Base-by-base conservation (phyloP, 139 green algal genomes). In the Chlamydomonas sphaeroides region DNA sequence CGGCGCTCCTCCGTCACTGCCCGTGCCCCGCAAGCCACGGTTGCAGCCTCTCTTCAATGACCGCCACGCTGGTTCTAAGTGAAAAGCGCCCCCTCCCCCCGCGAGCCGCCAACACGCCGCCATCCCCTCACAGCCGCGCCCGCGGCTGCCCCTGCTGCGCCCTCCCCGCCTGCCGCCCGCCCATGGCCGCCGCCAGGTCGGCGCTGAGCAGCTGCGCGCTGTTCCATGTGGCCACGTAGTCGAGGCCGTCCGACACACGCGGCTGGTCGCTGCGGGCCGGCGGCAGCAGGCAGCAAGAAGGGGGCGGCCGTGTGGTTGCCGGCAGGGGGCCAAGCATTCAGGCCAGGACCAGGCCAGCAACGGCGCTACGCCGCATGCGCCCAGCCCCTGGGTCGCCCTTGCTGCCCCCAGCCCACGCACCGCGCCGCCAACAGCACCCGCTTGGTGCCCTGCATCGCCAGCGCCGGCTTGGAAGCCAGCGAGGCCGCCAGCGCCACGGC, bases 401-500 rank as follows among this genome's bases (percentile, higher is more conserved):
- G 10, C n/a, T 66, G 5, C 61, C 7, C n/a, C 61, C 61, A 23
- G 17, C 56, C 56, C 21, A 8, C 53, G 25, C 61, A 88, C 84
- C 84, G 74, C 18, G 65, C 35, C n/a, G 85, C 78, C 79, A 97
- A 83, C 65, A 98, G 89, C 39, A 95, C 85, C 10, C 85, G 74
- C 85, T 98, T 98, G 68, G 96, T 98, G 21, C 95, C 95, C 10
- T 71, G 61, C 32, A 94, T 42, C 7, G 95, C 93, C 82, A 96
- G 65, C 7, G 86, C 90, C 0, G 86, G 87, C 80, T 96, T 96
- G 51, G 80, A 62, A 0, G 95, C 94, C 7, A 97, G 38, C 14
- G 49, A 6, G 3, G 61, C 62, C 6, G 94, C 94, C 57, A 93
- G 51, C n/a, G 57, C 35, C 25, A 82, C 14, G 25, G 84, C 92